A percentile compares a stretch with the other conserved stretches of the same genome.
phyloP scores from a whole-genome alignment of 768 basidiomycete genomes.

The Lactarius trivialis region DNA sequence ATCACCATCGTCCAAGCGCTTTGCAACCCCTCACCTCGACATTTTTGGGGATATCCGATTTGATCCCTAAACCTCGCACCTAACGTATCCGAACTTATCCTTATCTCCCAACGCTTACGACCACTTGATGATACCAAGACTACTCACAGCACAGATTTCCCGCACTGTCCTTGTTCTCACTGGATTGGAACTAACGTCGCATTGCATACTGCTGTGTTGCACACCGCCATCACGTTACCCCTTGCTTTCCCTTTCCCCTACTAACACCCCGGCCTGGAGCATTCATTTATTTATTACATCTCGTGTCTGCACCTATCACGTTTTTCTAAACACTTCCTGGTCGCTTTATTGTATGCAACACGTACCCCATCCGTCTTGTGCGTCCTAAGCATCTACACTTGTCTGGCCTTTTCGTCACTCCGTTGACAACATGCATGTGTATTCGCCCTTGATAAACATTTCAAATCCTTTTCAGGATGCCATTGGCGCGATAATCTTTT shows the following conservation, averaged over 20 bases:
- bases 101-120: slow-evolving; percentile 13
- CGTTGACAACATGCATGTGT: not conserved
- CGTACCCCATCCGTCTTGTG: slow-evolving; percentile 14
- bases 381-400: not conserved
- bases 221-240: slow-evolving; percentile 2
- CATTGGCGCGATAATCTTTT: not conserved
- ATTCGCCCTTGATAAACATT: not conserved
- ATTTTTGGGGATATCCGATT: slow-evolving; percentile 24
- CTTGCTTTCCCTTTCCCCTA: not conserved
- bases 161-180: not conserved
- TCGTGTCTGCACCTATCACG: slow-evolving; percentile 13
- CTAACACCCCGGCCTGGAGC: slow-evolving; percentile 15
- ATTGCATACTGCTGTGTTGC: slow-evolving; percentile 15
- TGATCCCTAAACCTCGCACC: slow-evolving; percentile 10
- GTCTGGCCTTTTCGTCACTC: not conserved
- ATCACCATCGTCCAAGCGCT: slow-evolving; percentile 52
- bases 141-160: slow-evolving; percentile 3
- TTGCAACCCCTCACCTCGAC: slow-evolving; percentile 29
- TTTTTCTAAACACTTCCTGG: slow-evolving; percentile 3
- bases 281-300: slow-evolving; percentile 22
- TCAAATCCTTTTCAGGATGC: not conserved
- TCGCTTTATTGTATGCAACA: slow-evolving; percentile 14
- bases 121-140: slow-evolving; percentile 16
- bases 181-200: slow-evolving; percentile 16
- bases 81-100: slow-evolving; percentile 10